These are phyloP conservation scores for Tylopilus balloui DNA, from an alignment of 768 basidiomycete genomes.

Conservation along the genomic window DNA sequence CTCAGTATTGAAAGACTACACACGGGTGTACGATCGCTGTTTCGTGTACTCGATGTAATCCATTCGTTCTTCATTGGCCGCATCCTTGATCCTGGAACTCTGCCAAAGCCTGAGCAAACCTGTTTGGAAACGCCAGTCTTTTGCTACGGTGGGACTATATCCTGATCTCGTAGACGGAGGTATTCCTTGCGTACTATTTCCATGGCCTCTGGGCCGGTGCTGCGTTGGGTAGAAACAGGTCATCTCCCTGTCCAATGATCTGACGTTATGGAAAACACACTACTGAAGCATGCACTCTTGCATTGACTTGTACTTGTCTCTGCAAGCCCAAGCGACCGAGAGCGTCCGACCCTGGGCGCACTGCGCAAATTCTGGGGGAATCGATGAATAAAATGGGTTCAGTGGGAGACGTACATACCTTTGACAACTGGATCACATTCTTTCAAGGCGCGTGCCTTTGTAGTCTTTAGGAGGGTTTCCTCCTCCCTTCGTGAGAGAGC, in stretches of 20 bases:
- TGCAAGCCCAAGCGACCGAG: slow-evolving; percentile 84
- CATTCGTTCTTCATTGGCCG: slow-evolving; percentile 2
- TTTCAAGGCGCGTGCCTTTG: slow-evolving; percentile 72
- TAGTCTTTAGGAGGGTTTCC: slow-evolving; percentile 76
- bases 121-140: background rate
- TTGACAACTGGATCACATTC: slow-evolving; percentile 75
- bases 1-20: background rate
- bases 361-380: slow-evolving; percentile 67
- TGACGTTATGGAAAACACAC: slow-evolving; percentile 41
- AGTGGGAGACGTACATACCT: slow-evolving; percentile 36
- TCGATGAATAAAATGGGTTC: background rate
- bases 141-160: background rate
- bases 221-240: slow-evolving; percentile 23
- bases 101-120: background rate
- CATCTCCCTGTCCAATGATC: background rate
- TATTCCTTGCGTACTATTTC: slow-evolving; percentile 68
- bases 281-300: slow-evolving; percentile 78
- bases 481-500: slow-evolving; percentile 85
- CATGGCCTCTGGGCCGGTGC: slow-evolving; percentile 74
- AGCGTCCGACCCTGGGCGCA: slow-evolving; percentile 78
- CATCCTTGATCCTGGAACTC: background rate
- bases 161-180: slow-evolving; percentile 54
- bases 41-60: slow-evolving; percentile 7
- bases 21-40: background rate
- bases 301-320: slow-evolving; percentile 58